Percentiles rank a stretch among this genome's conserved stretches.
These are phyloP conservation scores for Gracilaria caudata DNA, from an alignment of 23 red algal genomes.

Conservation along the genomic window DNA sequence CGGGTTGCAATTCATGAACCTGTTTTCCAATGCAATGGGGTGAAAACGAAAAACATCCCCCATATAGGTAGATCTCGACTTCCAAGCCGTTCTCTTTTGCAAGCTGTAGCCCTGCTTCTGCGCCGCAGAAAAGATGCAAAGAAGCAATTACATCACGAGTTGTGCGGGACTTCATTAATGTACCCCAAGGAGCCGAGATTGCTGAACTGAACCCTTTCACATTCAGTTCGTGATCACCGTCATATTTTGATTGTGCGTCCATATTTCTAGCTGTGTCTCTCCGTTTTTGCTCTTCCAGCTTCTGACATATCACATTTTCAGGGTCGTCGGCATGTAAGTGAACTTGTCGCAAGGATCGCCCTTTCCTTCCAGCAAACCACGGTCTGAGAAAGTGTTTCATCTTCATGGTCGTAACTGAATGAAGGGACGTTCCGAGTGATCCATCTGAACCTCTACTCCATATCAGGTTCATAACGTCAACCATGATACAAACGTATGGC, in stretches of 20 bases:
- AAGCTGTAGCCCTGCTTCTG: neutral
- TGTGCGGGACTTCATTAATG: neutral
- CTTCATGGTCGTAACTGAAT: neutral
- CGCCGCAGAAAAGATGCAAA: neutral
- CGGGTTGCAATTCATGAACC: neutral
- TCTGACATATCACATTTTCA: neutral
- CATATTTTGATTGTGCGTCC: neutral
- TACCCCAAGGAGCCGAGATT: neutral
- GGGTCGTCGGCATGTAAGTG: constrained; percentile 27
- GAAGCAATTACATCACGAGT: neutral
- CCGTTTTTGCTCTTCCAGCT: neutral
- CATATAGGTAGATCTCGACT: neutral
- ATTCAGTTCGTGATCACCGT: neutral
- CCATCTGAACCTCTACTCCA: constrained; percentile 30
- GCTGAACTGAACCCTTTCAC: neutral
- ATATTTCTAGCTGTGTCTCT: neutral
- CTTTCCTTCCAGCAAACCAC: neutral
- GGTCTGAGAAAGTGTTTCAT: constrained; percentile 24
- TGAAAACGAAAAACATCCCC: neutral
- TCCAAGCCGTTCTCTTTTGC: neutral
- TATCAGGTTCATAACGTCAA: constrained; percentile 32
- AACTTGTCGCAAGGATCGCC: neutral
- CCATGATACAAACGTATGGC: constrained; percentile 7
- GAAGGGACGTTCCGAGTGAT: neutral
- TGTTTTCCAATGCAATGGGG: neutral